phyloP scores from a whole-genome alignment of 495 filamentous ascomycete genomes.

The Hypoxylon crocopeplum region DNA sequence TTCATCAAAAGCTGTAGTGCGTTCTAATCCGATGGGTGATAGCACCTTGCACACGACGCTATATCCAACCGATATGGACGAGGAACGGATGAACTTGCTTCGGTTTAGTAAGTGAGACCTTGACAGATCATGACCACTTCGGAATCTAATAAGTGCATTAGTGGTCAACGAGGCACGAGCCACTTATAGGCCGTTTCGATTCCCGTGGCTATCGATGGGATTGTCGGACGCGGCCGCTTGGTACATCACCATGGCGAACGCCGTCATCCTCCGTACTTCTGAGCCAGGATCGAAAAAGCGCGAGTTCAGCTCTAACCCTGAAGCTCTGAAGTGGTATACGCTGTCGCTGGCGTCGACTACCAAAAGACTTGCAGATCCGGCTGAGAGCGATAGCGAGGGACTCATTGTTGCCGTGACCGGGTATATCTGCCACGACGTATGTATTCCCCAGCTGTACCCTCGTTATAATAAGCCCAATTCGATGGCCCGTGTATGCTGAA shows the following conservation, averaged over 20 bases:
- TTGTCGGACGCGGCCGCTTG: constrained; percentile 34
- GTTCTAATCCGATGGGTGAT: constrained; percentile 16
- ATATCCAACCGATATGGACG: constrained; percentile 35
- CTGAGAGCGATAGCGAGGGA: constrained; percentile 20
- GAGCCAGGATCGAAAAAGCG: constrained; percentile 6
- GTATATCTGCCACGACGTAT: constrained; percentile 39
- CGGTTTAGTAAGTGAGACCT: constrained; percentile 23
- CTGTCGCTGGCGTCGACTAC: constrained; percentile 30
- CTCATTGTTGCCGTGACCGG: constrained; percentile 37
- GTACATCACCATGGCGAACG: constrained; percentile 38
- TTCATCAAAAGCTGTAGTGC: background rate
- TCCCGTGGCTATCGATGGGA: constrained; percentile 35
- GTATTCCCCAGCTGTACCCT: background rate
- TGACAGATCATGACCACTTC: too few species aligned
- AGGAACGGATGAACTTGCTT: constrained; percentile 25
- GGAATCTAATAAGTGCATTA: constrained; percentile 14
- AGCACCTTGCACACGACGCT: constrained; percentile 7
- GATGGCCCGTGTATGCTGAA: background rate
- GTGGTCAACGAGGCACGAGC: constrained; percentile 29
- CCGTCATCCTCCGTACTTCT: constrained; percentile 11
- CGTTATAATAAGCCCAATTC: background rate
- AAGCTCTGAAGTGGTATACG: constrained; percentile 40
- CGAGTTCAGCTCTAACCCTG: constrained; percentile 16
- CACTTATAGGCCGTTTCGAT: constrained; percentile 33
- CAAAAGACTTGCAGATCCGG: constrained; percentile 31